These are phyloP conservation scores for Panaeolus papilionaceus DNA, from an alignment of 768 basidiomycete genomes.

Conservation along the genomic window DNA sequence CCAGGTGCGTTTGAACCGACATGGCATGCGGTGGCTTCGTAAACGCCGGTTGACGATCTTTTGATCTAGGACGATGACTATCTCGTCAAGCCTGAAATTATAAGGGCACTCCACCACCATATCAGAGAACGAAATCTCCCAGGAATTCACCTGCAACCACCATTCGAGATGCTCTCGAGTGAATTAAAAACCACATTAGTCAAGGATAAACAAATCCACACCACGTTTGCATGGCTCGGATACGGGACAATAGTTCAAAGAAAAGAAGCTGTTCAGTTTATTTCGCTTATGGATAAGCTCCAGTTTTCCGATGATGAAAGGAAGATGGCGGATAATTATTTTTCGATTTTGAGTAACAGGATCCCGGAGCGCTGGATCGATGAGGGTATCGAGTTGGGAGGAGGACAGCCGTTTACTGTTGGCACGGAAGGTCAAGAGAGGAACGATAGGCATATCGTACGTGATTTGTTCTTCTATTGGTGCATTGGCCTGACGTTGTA, in stretches of 20 bases:
- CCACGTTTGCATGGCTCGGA: slow-evolving; percentile 71
- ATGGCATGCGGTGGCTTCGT: not conserved
- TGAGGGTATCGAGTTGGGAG: slow-evolving; percentile 63
- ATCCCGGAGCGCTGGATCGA: slow-evolving; percentile 70
- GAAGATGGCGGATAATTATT: slow-evolving; percentile 78
- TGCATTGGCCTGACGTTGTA: not conserved
- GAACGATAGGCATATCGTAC: slow-evolving; percentile 64
- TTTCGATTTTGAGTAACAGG: slow-evolving; percentile 59
- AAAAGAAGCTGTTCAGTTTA: slow-evolving; percentile 50
- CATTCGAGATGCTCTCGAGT: slow-evolving; percentile 65
- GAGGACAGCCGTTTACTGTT: slow-evolving; percentile 67
- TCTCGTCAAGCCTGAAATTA: slow-evolving; percentile 61
- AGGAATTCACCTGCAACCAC: slow-evolving; percentile 61
- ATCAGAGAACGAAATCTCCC: slow-evolving; percentile 33
- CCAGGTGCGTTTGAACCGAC: slow-evolving; percentile 46
- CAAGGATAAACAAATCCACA: slow-evolving; percentile 43
- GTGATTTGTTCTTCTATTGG: slow-evolving; percentile 28
- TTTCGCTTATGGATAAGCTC: slow-evolving; percentile 50
- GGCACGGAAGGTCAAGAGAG: slow-evolving; percentile 62
- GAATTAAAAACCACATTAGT: slow-evolving; percentile 51
- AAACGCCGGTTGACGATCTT: slow-evolving; percentile 4
- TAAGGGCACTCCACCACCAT: slow-evolving; percentile 53
- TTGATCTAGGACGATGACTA: slow-evolving; percentile 69
- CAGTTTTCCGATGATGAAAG: slow-evolving; percentile 54
- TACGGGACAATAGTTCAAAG: slow-evolving; percentile 62